These are phyloP conservation scores for Neofusicoccum parvum DNA, from an alignment of 2,329 filamentous ascomycete species.

Conservation along the genomic window DNA sequence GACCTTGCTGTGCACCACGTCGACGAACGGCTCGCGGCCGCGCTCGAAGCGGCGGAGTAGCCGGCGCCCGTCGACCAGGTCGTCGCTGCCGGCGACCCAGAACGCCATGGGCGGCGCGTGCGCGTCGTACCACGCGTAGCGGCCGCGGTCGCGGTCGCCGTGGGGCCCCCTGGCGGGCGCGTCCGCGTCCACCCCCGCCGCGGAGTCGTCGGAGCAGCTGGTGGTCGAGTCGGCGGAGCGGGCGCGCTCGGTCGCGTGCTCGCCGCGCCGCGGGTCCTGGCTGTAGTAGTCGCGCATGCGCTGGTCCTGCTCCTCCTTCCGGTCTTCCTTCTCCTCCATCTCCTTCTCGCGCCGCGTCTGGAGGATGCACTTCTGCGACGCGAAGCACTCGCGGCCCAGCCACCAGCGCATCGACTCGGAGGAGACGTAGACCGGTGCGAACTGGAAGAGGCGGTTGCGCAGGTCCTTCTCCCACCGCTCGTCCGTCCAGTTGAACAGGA, in stretches of 20 bases:
- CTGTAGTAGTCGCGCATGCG: constrained; percentile 16
- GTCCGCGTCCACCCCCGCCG: background rate
- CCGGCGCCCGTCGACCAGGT: constrained; percentile 78
- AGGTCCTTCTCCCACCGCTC: constrained; percentile 79
- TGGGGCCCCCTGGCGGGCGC: constrained; percentile 39
- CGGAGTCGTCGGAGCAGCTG: background rate
- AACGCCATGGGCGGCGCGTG: constrained; percentile 80
- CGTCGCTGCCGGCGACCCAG: constrained; percentile 83
- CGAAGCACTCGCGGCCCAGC: constrained; percentile 85
- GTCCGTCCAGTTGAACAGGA: constrained; percentile 88
- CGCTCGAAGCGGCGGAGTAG: constrained; percentile 74
- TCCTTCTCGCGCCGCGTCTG: constrained; percentile 72
- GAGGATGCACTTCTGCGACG: constrained; percentile 82
- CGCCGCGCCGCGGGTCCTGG: background rate
- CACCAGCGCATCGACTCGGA: constrained; percentile 95
- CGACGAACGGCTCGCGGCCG: constrained; percentile 78
- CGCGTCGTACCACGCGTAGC: constrained; percentile 77
- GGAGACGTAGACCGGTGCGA: constrained; percentile 86
- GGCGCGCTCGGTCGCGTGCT: constrained; percentile 9
- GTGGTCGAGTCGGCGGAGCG: background rate
- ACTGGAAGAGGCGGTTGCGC: constrained; percentile 84
- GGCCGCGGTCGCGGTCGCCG: constrained; percentile 31
- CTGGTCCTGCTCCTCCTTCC: constrained; percentile 32
- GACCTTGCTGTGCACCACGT: constrained; percentile 77
- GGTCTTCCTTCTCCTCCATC: constrained; percentile 59